Conservation (phyloP, 345 rosid species). For the Tarenaya hassleriana region DNA sequence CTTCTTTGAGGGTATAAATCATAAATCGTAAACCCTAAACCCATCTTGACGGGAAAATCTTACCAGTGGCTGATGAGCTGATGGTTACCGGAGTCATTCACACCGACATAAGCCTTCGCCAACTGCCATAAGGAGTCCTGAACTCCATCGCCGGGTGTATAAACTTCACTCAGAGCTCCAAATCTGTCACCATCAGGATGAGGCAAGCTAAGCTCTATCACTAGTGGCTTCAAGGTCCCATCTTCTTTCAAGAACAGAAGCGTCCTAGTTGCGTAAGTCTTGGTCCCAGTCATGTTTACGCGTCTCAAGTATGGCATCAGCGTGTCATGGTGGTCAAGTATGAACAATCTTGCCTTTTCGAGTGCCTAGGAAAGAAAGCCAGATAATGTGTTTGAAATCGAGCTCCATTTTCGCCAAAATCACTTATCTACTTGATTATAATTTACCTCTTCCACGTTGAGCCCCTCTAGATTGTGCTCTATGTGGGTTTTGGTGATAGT, state of each 20-base stretch:
- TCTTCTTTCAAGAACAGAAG: constrained; percentile 67
- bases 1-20: neutral
- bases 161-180: constrained; percentile 59
- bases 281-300: constrained; percentile 53
- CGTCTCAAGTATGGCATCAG: constrained; percentile 65
- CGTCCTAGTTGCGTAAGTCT: constrained; percentile 73
- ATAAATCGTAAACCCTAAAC: no score
- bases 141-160: constrained; percentile 68
- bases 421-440: neutral
- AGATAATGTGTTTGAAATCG: neutral
- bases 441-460: constrained; percentile 47
- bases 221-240: constrained; percentile 77
- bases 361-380: constrained; percentile 44
- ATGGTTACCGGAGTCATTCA: constrained; percentile 81
- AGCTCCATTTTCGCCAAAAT: neutral
- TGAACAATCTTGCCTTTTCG: constrained; percentile 50
- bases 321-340: constrained; percentile 77
- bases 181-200: constrained; percentile 55
- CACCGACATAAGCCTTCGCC: constrained; percentile 85
- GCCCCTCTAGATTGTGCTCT: constrained; percentile 42
- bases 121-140: constrained; percentile 68
- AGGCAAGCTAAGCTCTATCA: constrained; percentile 76
- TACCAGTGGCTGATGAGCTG: constrained; percentile 96
- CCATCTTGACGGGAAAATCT: no score
- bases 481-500: constrained; percentile 44